Evolutionary conservation across 306 rosid species (phyloP).

Genomic region (Oxytropis ochrocephala): DNA sequence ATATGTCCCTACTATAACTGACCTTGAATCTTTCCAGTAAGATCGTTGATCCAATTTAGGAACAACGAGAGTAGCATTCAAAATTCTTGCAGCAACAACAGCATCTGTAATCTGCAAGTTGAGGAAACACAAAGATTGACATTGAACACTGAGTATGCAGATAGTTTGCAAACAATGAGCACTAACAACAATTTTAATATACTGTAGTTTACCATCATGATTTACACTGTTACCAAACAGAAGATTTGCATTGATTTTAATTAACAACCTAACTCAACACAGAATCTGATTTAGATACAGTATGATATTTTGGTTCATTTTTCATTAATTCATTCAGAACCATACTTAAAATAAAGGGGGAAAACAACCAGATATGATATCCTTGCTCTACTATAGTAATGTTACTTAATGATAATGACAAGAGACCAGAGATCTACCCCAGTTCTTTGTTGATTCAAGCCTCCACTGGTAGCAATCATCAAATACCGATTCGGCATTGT

Average conservation of each 20-base stretch:
- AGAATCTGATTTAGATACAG: conserved; percentile 10
- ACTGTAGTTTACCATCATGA: not conserved
- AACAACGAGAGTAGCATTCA: conserved; percentile 92
- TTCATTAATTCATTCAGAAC: not conserved
- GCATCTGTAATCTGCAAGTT: conserved; percentile 89
- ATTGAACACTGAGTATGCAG: conserved; percentile 10
- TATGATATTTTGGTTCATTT: not conserved
- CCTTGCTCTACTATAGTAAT: not conserved
- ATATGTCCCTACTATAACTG: conserved; percentile 19
- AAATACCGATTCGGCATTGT: conserved; percentile 59
- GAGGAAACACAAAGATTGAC: conserved; percentile 20
- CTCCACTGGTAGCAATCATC: conserved; percentile 96
- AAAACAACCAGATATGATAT: not conserved
- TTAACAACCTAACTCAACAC: not conserved
- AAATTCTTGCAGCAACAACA: conserved; percentile 89
- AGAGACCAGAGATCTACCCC: conserved; percentile 54
- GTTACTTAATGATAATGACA: not conserved
- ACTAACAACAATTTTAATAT: not conserved
- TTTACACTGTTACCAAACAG: not conserved
- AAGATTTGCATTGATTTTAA: conserved; percentile 12
- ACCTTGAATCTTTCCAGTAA: conserved; percentile 98
- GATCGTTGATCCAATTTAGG: conserved; percentile 93
- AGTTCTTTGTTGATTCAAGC: conserved; percentile 97
- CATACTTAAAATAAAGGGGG: not conserved
- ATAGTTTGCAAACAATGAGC: conserved; percentile 13